Evolutionary conservation across 352 stramenopile species (phyloP).

Genomic region (Peronospora farinosa): DNA sequence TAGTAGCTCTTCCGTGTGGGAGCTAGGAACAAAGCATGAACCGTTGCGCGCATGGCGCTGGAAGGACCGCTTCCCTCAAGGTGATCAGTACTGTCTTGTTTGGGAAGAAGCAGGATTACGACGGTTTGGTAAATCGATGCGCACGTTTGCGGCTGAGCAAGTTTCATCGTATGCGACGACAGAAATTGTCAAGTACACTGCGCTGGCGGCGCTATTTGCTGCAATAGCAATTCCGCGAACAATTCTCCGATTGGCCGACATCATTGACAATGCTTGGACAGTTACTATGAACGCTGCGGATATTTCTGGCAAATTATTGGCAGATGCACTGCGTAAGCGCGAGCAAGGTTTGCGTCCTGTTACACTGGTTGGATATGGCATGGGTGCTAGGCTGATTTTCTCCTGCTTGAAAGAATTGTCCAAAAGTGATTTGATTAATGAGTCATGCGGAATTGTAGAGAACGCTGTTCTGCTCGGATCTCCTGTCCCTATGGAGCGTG

Average conservation of each 20-base stretch:
- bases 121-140: constrained; percentile 77
- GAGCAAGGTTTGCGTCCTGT: constrained; percentile 80
- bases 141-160: constrained; percentile 65
- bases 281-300: constrained; percentile 74
- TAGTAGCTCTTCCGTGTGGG: constrained; percentile 22
- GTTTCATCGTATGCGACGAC: constrained; percentile 56
- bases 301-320: constrained; percentile 68
- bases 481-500: constrained; percentile 44
- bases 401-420: constrained; percentile 85
- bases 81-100: constrained; percentile 74
- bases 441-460: constrained; percentile 77
- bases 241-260: constrained; percentile 58
- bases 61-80: constrained; percentile 77
- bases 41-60: constrained; percentile 68
- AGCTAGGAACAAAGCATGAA: constrained; percentile 27
- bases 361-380: constrained; percentile 85
- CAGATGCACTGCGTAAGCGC: constrained; percentile 48
- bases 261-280: constrained; percentile 85
- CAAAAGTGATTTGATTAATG: constrained; percentile 42
- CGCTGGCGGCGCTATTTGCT: constrained; percentile 63
- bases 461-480: constrained; percentile 85
- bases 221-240: constrained; percentile 67
- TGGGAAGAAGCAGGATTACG: constrained; percentile 73
- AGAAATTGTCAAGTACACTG: constrained; percentile 75
- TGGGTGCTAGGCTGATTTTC: constrained; percentile 87